Evolutionary conservation across 352 stramenopile genomes (phyloP).

Genomic region (Elongisporangium undulatum): DNA sequence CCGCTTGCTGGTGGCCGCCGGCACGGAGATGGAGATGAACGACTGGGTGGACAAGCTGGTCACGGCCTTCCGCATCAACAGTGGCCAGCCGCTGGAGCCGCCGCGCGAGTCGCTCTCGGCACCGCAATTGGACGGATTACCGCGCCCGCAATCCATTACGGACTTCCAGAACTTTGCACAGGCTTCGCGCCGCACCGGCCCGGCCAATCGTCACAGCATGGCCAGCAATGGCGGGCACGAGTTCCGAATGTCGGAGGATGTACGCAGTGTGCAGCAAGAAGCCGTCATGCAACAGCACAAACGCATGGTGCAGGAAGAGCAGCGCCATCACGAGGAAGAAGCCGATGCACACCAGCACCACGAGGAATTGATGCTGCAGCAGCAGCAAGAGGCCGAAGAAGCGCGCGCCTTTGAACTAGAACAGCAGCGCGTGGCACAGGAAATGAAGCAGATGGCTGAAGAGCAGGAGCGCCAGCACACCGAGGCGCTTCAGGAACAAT

Average conservation of each 20-base stretch:
- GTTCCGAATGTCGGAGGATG: constrained; percentile 25
- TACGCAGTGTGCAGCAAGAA: constrained; percentile 18
- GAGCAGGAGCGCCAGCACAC: constrained; percentile 13
- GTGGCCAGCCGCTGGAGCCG: constrained; percentile 26
- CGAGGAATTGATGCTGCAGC: constrained; percentile 8
- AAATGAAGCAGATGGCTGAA: constrained; percentile 1
- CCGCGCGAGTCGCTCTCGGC: constrained; percentile 10
- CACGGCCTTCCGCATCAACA: constrained; percentile 54
- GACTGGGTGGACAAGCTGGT: constrained; percentile 78
- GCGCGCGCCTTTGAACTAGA: constrained; percentile 14
- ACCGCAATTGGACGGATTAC: constrained; percentile 10
- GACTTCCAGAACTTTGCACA: constrained; percentile 81
- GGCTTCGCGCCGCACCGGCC: constrained; percentile 27
- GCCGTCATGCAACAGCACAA: constrained; percentile 20
- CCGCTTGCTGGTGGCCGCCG: constrained; percentile 56
- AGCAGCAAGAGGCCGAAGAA: constrained; percentile 7
- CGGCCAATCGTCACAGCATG: constrained; percentile 36
- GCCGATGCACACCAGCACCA: constrained; percentile 12
- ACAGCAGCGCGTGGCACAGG: constrained; percentile 17
- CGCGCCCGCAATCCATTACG: constrained; percentile 25
- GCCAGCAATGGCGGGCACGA: constrained; percentile 15
- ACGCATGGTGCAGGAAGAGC: constrained; percentile 12
- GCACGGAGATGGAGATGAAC: constrained; percentile 85
- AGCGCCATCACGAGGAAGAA: constrained; percentile 14
- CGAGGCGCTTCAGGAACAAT: constrained; percentile 19